Evolutionary conservation across 2,329 filamentous ascomycete species (phyloP), one percentile per base, ranked within the genome.

Genomic region (Ceratocystis smalleyi): DNA sequence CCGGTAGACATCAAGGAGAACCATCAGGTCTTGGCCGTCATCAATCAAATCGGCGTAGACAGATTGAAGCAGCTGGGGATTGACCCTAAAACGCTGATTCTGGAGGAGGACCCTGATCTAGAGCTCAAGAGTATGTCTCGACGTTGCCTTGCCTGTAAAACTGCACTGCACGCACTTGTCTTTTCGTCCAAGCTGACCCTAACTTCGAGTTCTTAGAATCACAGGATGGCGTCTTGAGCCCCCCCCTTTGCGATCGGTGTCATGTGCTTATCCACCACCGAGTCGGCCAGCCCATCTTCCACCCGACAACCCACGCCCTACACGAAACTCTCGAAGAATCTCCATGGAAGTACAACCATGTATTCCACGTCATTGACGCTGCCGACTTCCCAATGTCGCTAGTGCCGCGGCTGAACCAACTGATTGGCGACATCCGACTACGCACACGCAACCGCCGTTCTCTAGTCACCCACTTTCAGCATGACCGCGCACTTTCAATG

Each of bases 331-430:
- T 99, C 62, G 81, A 86, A 63, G 89, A 95, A 73, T 95, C 92
- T 0, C 91, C 91, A 0, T 86, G 95, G 75, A 88, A 88, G 72
- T 83, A 88, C 72, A 97, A 99, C 71, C 89, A 96, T 74, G 86
- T 99, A 67, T 99, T 97, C 72, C 94, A 99, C 74, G 80, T 99
- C 30, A 77, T 99, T 24, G 94, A 99, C 71, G 92, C 94, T 2
- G 94, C 91, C 67, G 94, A 99, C 74, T 97, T 99, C 68, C 94
- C 94, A 22, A 88, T 99, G 82, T 96, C 94, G 1, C 76, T 99
- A 15, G 79, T 97, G 3, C 89, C 90, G 0, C 83, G 85, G 55
- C 81, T 99, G 8, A 82, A 87, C 67, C 77, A 82, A 6, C 77
- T 89, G 0, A 78, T 96, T 1, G 79, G 85, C 43, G 77, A 91